Percentiles rank a stretch among this genome's conserved stretches.
Conservation (phyloP, 2,329 filamentous ascomycete genomes). For the Arthrobotrys entomopaga region DNA sequence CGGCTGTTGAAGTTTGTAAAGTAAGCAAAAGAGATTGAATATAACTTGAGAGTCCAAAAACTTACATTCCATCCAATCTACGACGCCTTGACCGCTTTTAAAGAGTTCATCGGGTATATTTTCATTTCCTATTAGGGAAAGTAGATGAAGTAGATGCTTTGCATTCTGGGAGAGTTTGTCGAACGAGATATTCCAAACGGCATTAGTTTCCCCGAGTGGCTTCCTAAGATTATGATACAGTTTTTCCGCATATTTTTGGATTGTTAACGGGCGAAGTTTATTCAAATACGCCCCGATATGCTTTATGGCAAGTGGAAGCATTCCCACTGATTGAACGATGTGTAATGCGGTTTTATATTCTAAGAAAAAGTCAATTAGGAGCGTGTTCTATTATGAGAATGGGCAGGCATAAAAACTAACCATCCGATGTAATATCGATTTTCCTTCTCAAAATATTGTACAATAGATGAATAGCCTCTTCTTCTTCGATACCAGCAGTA, state of each 20-base stretch:
- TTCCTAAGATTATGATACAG: conserved; percentile 6
- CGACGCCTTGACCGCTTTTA: not conserved
- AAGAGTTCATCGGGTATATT: conserved; percentile 15
- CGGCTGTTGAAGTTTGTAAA: conserved; percentile 5
- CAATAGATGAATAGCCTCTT: conserved; percentile 13
- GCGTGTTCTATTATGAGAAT: not conserved
- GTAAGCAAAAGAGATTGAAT: not conserved
- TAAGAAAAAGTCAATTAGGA: conserved; percentile 12
- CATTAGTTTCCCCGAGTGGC: not conserved
- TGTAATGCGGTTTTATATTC: not conserved
- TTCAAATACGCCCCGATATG: conserved; percentile 13
- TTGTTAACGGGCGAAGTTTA: conserved; percentile 1
- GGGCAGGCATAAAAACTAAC: conserved; percentile 12
- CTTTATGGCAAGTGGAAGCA: conserved; percentile 13
- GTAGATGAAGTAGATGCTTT: conserved; percentile 17
- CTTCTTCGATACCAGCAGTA: conserved; percentile 5
- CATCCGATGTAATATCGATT: not conserved
- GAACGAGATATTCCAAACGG: conserved; percentile 20
- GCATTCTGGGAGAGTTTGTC: conserved; percentile 11
- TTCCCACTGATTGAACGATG: not conserved
- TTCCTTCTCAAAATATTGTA: not conserved
- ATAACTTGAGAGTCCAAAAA: not conserved
- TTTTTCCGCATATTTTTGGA: not conserved
- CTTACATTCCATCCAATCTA: conserved; percentile 28
- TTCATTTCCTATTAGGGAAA: conserved; percentile 27